Conservation (phyloP, 805 yeast genomes). For the Zygotorulaspora chibaensis region DNA sequence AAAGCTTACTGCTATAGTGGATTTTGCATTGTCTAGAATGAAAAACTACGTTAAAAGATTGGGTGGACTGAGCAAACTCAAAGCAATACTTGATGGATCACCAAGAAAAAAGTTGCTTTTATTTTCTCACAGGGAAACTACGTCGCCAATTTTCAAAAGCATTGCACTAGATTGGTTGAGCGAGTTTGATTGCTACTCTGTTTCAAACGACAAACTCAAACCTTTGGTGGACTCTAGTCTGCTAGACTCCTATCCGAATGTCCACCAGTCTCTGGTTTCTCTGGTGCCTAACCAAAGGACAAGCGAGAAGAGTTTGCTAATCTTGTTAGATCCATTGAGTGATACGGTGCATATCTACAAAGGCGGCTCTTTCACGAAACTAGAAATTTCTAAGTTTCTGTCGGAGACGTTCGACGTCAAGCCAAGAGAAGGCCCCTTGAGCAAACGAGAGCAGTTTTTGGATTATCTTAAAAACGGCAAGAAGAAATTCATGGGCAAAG, state of each 20-base stretch:
- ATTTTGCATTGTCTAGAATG: constrained; percentile 52
- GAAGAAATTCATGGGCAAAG: constrained; percentile 5
- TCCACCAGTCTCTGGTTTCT: constrained; percentile 16
- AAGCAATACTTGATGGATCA: constrained; percentile 20
- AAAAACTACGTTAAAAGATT: constrained; percentile 62
- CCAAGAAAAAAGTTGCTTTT: constrained; percentile 44
- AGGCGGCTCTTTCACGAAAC: constrained; percentile 22
- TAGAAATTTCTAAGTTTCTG: constrained; percentile 24
- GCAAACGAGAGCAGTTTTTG: constrained; percentile 24
- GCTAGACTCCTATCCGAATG: constrained; percentile 22
- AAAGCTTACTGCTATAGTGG: constrained; percentile 48
- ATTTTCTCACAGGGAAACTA: constrained; percentile 45
- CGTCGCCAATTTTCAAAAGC: constrained; percentile 56
- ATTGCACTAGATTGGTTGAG: constrained; percentile 68
- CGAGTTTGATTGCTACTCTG: constrained; percentile 44
- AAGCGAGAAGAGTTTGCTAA: constrained; percentile 18
- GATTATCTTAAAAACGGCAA: constrained; percentile 21
- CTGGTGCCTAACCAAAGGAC: constrained; percentile 13
- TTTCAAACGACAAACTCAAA: constrained; percentile 31
- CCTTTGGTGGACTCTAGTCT: constrained; percentile 3
- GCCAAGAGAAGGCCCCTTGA: constrained; percentile 36
- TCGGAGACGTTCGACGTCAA: constrained; percentile 9
- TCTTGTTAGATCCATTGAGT: constrained; percentile 21
- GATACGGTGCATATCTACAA: constrained; percentile 20
- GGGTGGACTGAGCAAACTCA: constrained; percentile 34